A percentile compares a stretch with the other conserved stretches of the same genome.
Evolutionary conservation across 2,329 filamentous ascomycete genomes (phyloP).

Genomic region (Epichloe scottii): DNA sequence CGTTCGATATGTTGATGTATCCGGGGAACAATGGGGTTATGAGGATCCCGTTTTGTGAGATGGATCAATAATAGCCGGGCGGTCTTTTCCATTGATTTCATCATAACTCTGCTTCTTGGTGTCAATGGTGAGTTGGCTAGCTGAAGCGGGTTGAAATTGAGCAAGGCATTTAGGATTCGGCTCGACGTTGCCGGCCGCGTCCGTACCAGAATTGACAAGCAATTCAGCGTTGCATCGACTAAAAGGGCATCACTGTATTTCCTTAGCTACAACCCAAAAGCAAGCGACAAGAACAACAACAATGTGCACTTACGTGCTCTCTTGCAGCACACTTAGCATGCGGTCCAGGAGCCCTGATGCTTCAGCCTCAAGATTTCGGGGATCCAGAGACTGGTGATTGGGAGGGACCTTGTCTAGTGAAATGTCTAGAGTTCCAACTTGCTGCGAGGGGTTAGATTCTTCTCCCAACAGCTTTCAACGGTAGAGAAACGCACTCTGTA

Average conservation of each 20-base stretch:
- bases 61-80: conserved; percentile 74
- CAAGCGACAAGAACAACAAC: background rate
- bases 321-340: conserved; percentile 73
- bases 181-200: conserved; percentile 68
- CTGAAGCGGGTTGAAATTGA: conserved; percentile 87
- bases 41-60: conserved; percentile 73
- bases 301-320: conserved; percentile 53
- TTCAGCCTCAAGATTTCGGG: conserved; percentile 79
- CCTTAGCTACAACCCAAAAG: conserved; percentile 5
- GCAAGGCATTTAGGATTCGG: conserved; percentile 72
- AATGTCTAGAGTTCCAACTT: conserved; percentile 50
- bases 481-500: conserved; percentile 54
- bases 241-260: conserved; percentile 64
- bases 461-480: background rate
- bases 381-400: conserved; percentile 68
- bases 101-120: conserved; percentile 64
- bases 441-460: conserved; percentile 17
- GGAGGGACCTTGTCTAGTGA: conserved; percentile 76
- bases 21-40: conserved; percentile 58
- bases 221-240: conserved; percentile 85
- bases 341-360: conserved; percentile 82
- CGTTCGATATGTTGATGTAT: conserved; percentile 84
- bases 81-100: conserved; percentile 93
- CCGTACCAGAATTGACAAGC: conserved; percentile 70
- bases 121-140: conserved; percentile 67